phyloP scores from a whole-genome alignment of 1,284 basidiomycete species.

The Coriolopsis trogii region DNA sequence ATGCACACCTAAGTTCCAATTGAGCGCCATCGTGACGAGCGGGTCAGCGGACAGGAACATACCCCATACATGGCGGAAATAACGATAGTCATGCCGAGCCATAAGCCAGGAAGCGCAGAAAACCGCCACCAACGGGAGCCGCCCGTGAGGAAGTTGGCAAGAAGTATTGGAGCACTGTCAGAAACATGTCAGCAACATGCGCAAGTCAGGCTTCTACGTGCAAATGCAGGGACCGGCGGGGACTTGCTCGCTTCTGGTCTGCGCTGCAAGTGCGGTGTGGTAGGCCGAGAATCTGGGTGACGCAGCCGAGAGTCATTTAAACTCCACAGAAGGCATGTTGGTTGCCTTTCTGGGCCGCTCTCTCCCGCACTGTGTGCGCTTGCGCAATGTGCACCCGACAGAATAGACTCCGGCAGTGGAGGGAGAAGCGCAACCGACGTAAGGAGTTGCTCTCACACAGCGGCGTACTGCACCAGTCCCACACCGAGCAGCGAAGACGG shows the following conservation, averaged over 20 bases:
- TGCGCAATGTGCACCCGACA: conserved; percentile 7
- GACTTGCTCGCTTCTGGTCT: neutral
- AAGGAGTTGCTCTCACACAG: conserved; percentile 14
- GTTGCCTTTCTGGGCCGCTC: conserved; percentile 2
- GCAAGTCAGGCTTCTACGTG: no score
- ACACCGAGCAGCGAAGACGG: conserved; percentile 1
- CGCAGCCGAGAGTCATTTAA: neutral
- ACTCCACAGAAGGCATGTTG: conserved; percentile 8
- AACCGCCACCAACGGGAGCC: conserved; percentile 58
- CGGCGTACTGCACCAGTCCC: neutral
- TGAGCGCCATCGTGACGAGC: neutral
- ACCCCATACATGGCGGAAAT: conserved; percentile 67
- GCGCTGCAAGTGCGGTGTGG: neutral
- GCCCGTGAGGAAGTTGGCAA: conserved; percentile 47
- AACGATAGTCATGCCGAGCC: conserved; percentile 67
- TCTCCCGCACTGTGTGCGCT: neutral
- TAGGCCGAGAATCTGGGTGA: neutral
- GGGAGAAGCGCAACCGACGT: conserved; percentile 8
- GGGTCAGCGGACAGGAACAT: conserved; percentile 15
- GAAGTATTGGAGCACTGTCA: conserved; percentile 54
- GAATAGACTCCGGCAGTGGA: conserved; percentile 10
- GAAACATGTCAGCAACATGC: conserved; percentile 27
- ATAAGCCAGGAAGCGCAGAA: conserved; percentile 66
- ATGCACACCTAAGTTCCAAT: conserved; percentile 41
- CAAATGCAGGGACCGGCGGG: no score